phyloP scores from a whole-genome alignment of 805 yeast species.

The Hanseniaspora lachancei region DNA sequence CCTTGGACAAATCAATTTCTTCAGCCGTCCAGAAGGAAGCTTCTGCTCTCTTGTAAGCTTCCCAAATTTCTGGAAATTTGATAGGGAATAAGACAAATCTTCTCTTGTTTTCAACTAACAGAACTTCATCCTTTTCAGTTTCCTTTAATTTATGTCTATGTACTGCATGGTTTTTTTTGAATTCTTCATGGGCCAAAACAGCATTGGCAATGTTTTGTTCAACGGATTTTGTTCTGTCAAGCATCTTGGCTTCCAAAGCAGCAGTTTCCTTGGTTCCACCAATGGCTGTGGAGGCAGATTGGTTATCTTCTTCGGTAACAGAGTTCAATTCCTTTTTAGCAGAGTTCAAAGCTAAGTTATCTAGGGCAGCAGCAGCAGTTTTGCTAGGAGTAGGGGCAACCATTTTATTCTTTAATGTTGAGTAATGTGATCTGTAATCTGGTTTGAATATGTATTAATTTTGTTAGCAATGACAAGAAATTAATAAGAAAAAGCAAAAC shows the following conservation, averaged over 20 bases:
- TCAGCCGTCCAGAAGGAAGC: conserved; percentile 99
- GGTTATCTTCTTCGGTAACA: conserved; percentile 27
- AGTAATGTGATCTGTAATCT: not conserved
- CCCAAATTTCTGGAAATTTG: conserved; percentile 96
- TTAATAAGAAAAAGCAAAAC: too few species aligned
- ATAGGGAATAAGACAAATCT: conserved; percentile 93
- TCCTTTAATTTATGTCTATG: conserved; percentile 65
- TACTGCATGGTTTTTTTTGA: conserved; percentile 47
- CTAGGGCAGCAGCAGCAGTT: conserved; percentile 44
- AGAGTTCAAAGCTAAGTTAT: conserved; percentile 36
- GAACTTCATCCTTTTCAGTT: conserved; percentile 77
- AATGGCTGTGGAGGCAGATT: conserved; percentile 13
- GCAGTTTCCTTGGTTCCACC: conserved; percentile 16
- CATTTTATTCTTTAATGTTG: conserved; percentile 19
- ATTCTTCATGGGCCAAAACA: conserved; percentile 36
- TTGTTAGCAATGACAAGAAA: too few species aligned
- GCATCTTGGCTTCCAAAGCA: conserved; percentile 12
- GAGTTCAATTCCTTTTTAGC: conserved; percentile 32
- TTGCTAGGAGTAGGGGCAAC: conserved; percentile 52
- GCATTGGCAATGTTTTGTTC: conserved; percentile 23
- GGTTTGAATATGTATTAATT: too few species aligned
- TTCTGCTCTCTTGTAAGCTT: conserved; percentile 96
- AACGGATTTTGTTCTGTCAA: conserved; percentile 5
- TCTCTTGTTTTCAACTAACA: conserved; percentile 67
- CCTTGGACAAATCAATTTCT: conserved; percentile 92